Percentiles rank a stretch among this genome's conserved stretches.
Conservation (phyloP, 2,329 filamentous ascomycete species). For the Botryotinia convoluta region DNA sequence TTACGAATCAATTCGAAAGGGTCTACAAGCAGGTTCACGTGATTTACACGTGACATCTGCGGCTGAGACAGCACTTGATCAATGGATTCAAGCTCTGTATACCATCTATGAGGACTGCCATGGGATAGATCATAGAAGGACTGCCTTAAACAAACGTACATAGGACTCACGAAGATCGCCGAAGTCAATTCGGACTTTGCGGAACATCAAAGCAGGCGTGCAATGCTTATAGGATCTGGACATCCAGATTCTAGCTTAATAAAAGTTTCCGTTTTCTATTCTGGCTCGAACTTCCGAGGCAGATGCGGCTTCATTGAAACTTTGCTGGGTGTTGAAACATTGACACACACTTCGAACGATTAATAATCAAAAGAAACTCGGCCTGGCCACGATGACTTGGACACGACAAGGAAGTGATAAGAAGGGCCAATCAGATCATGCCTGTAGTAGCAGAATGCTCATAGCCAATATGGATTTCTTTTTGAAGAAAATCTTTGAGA, state of each 20-base stretch:
- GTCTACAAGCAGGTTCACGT: conserved; percentile 21
- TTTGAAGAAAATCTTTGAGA: background rate
- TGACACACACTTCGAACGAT: background rate
- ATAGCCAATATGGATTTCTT: background rate
- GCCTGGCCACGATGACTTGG: background rate
- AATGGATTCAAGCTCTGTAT: conserved; percentile 36
- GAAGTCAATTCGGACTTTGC: background rate
- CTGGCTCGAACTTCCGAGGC: too few relatives aligned
- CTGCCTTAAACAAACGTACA: background rate
- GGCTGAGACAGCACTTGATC: conserved; percentile 31
- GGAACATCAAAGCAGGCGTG: background rate
- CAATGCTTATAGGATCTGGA: background rate
- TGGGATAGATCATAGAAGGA: background rate
- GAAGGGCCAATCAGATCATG: background rate
- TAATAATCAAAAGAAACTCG: background rate
- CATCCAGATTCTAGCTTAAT: background rate
- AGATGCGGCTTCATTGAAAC: too few relatives aligned
- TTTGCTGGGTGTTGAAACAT: background rate
- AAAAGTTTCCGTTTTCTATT: background rate
- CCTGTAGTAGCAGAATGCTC: background rate
- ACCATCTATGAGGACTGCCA: conserved; percentile 30
- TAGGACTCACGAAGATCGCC: background rate
- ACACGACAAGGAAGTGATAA: background rate
- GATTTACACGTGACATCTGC: conserved; percentile 23
- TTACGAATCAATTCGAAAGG: conserved; percentile 33